Base-by-base conservation (phyloP, 805 yeast species). In the Candida xyloterini region DNA sequence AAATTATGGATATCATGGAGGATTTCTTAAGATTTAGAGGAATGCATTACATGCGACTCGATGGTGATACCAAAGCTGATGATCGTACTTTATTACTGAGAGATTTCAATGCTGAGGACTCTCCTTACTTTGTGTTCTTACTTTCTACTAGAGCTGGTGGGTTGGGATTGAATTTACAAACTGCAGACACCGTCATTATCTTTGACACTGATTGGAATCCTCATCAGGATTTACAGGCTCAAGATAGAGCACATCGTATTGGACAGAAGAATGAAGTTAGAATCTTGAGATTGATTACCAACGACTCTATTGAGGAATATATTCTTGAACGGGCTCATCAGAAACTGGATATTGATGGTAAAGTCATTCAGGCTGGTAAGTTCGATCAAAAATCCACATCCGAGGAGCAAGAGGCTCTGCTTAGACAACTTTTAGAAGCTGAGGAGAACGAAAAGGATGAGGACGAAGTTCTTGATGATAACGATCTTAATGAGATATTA, bases 121-220 rank as follows among this genome's bases (percentile, higher is more conserved):
- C 91, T 7, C 88, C 81, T 3, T 84, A 81, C 56, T 85, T 85
- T 63, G 81, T 87, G 48, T 85, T 85, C 68, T 66, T 85, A 43
- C 66, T 85, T 44, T 83, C 91, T 1, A 85, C 95, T 0, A 79
- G 95, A 71, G 95, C 95, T 38, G 95, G 95, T 73, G 95, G 95
- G 49, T 74, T 85, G 53, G 95, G 95, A 57, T 72, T 85, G 55
- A 85, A 85, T 62, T 76, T 85, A 60, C 95, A 85, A 66, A 84
- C 90, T 18, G 95, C 95, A 3, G 95, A 85, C 59, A 85, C 95
- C 0, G 95, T 85, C 43, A 79, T 85, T 47, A 85, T 85, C 47
- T 85, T 84, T 59, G 95, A 85, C 60, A 83, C 91, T 11, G 95
- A 85, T 66, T 85, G 95, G 95, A 85, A 85, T 57, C 95, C 95